phyloP scores from a whole-genome alignment of 2,329 filamentous ascomycete genomes.

The Emmonsiellopsis sp. region DNA sequence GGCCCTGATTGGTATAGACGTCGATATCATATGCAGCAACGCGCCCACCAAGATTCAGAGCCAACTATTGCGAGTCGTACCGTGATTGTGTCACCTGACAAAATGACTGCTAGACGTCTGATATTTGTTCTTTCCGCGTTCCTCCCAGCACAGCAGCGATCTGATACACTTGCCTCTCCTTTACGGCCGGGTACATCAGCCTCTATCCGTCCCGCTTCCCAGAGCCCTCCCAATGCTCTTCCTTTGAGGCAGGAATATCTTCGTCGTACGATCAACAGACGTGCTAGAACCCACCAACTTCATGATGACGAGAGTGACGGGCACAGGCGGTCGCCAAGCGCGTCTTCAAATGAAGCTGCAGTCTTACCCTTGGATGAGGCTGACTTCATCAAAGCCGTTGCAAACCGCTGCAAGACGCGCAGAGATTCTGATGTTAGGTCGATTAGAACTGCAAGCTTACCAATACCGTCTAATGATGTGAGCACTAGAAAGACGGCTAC shows the following conservation, averaged over 20 bases:
- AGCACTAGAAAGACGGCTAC: constrained; percentile 35
- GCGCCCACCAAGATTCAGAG: constrained; percentile 37
- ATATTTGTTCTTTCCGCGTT: constrained; percentile 52
- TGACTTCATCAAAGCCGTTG: constrained; percentile 17
- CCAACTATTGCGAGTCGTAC: constrained; percentile 43
- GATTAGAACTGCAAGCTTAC: constrained; percentile 31
- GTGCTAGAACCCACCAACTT: constrained; percentile 38
- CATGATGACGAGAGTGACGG: constrained; percentile 22
- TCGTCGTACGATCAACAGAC: constrained; percentile 44
- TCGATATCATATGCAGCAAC: constrained; percentile 43
- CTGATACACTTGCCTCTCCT: constrained; percentile 29
- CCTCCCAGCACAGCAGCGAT: constrained; percentile 39
- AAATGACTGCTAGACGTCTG: constrained; percentile 49
- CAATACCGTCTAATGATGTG: constrained; percentile 36
- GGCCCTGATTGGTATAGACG: constrained; percentile 47
- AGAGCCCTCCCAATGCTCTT: constrained; percentile 43
- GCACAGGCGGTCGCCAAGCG: constrained; percentile 33
- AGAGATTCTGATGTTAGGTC: constrained; percentile 36
- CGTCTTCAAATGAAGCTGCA: constrained; percentile 34
- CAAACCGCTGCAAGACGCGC: constrained; percentile 19
- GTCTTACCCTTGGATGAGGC: constrained; percentile 25
- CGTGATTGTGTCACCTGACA: constrained; percentile 48
- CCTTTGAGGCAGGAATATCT: constrained; percentile 44
- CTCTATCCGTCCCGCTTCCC: constrained; percentile 41
- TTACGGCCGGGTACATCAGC: constrained; percentile 32